phyloP scores from a whole-genome alignment of 129 eudicot genomes.

The Saussurea involucrata region DNA sequence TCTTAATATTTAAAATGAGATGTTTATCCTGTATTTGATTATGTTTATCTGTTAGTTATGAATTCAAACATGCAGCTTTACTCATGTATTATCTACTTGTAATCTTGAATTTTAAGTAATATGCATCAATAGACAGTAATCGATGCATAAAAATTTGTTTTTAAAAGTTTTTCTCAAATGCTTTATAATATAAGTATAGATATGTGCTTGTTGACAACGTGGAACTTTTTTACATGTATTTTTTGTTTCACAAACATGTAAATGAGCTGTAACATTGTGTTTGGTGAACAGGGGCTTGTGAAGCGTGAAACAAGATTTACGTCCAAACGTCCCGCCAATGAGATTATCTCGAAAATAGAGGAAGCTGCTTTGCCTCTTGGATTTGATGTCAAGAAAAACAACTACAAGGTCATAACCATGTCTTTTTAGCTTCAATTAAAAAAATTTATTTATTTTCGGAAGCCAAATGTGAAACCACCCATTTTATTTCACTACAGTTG shows the following conservation, averaged over 20 bases:
- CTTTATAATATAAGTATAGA: too few species aligned
- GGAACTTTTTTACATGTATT: too few species aligned
- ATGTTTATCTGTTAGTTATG: too few species aligned
- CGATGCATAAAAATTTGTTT: too few species aligned
- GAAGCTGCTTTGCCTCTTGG: constrained; percentile 89
- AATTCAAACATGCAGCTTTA: too few species aligned
- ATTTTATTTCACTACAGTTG: constrained; percentile 40
- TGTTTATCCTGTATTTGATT: too few species aligned
- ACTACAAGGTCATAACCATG: constrained; percentile 61
- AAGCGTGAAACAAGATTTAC: constrained; percentile 98
- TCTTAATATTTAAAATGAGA: too few species aligned
- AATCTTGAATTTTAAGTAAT: too few species aligned
- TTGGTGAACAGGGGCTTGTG: constrained; percentile 68
- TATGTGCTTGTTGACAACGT: too few species aligned
- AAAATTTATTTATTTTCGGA: neutral
- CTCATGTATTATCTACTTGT: too few species aligned
- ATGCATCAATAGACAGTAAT: too few species aligned
- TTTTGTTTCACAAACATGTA: neutral
- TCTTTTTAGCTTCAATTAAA: neutral
- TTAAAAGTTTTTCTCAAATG: too few species aligned
- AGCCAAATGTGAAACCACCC: neutral
- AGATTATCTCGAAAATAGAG: constrained; percentile 86
- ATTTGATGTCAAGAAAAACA: constrained; percentile 91
- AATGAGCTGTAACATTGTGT: constrained; percentile 15
- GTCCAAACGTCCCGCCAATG: constrained; percentile 74